Evolutionary conservation across 306 rosid species (phyloP).

Genomic region (Ormosia emarginata): DNA sequence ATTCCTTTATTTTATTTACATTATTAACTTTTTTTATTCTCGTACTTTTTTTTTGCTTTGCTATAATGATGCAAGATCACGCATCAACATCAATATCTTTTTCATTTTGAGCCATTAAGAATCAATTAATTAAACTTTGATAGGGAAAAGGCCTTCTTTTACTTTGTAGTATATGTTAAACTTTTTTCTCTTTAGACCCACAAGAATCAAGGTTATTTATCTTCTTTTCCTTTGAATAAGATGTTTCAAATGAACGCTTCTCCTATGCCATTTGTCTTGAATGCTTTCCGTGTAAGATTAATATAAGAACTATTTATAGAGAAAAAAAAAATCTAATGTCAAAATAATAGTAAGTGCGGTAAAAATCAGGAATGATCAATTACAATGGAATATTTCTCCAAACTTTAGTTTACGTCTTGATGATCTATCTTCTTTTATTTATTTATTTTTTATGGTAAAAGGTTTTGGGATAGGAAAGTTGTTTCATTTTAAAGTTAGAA

Average conservation of each 20-base stretch:
- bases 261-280: slow-evolving; percentile 1
- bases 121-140: slow-evolving; percentile 26
- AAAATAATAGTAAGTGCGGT: neutral
- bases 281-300: neutral
- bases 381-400: slow-evolving; percentile 5
- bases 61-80: slow-evolving; percentile 42
- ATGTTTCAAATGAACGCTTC: slow-evolving; percentile 8
- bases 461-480: neutral
- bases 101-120: slow-evolving; percentile 25
- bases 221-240: neutral
- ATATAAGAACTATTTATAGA: neutral
- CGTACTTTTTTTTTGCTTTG: slow-evolving; percentile 30
- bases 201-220: slow-evolving; percentile 14
- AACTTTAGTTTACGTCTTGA: neutral
- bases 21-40: slow-evolving; percentile 32
- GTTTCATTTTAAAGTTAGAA: neutral
- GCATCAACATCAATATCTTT: slow-evolving; percentile 37
- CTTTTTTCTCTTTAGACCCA: neutral
- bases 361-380: neutral
- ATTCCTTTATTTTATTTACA: slow-evolving; percentile 24
- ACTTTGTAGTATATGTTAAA: slow-evolving; percentile 1
- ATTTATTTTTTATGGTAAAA: neutral
- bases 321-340: neutral
- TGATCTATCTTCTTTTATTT: neutral
- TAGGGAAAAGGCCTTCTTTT: slow-evolving; percentile 22